Evolutionary conservation across 139 green algal genomes (phyloP).

Genomic region (Edaphochlamys debaryana): DNA sequence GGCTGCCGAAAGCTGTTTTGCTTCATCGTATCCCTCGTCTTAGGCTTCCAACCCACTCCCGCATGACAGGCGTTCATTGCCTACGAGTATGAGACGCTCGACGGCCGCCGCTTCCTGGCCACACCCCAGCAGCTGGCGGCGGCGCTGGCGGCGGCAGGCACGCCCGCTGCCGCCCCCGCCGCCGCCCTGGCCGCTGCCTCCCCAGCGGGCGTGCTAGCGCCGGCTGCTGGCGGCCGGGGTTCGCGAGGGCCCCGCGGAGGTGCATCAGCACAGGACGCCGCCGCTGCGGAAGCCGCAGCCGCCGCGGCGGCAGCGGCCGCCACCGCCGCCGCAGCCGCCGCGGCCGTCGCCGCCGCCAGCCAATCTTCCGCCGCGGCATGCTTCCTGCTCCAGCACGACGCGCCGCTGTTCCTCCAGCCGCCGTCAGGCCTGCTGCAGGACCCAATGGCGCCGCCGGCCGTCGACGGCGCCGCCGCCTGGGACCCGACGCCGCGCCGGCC

Average conservation of each 20-base stretch:
- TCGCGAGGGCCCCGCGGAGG: no score
- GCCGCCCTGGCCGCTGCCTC: neutral
- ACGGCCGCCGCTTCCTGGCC: slow-evolving; percentile 39
- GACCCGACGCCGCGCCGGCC: slow-evolving; percentile 18
- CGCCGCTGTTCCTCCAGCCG: slow-evolving; percentile 23
- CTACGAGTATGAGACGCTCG: slow-evolving; percentile 39
- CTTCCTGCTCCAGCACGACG: slow-evolving; percentile 39
- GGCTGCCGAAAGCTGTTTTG: no score
- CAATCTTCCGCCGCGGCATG: neutral
- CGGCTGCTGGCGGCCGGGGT: neutral
- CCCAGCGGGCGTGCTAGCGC: neutral
- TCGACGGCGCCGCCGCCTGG: slow-evolving; percentile 16
- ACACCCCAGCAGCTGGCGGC: slow-evolving; percentile 40
- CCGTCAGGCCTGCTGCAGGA: slow-evolving; percentile 2
- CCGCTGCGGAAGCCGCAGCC: neutral
- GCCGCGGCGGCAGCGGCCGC: neutral
- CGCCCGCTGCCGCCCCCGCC: neutral
- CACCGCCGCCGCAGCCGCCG: neutral
- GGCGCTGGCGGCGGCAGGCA: neutral
- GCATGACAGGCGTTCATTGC: slow-evolving; percentile 34
- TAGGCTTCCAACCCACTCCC: no score
- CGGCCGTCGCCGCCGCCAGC: neutral
- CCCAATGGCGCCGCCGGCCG: neutral
- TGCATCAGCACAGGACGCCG: neutral
- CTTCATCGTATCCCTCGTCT: no score